A percentile compares a stretch with the other conserved stretches of the same genome.
Conservation (phyloP, 495 filamentous ascomycete genomes). For the Podospora bellae-mahoneyi region DNA sequence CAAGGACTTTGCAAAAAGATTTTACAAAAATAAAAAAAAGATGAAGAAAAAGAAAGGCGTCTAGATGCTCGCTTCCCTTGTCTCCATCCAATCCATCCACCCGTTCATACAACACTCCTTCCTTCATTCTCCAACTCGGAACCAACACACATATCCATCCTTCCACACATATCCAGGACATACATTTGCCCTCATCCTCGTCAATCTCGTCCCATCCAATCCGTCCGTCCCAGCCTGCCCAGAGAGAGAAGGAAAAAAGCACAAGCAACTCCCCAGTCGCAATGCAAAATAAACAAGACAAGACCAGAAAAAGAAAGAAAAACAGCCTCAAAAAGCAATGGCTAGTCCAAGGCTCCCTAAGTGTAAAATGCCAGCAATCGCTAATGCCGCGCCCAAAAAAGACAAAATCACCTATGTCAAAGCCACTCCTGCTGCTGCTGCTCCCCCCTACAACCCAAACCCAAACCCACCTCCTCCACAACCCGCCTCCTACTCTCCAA, state of each 20-base stretch:
- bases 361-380: background rate
- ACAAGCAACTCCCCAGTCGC: conserved; percentile 14
- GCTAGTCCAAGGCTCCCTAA: conserved; percentile 1
- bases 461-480: background rate
- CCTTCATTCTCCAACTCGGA: no score
- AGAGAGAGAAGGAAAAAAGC: background rate
- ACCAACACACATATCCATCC: no score
- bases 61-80: background rate
- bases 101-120: background rate
- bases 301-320: conserved; percentile 4
- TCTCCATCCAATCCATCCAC: background rate
- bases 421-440: background rate
- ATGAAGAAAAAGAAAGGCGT: background rate
- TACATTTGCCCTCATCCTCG: background rate
- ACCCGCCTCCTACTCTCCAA: conserved; percentile 39
- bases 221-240: background rate
- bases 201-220: background rate
- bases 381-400: background rate
- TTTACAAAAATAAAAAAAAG: background rate
- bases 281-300: conserved; percentile 12
- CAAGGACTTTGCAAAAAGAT: background rate
- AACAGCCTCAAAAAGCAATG: background rate
- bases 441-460: background rate
- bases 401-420: background rate
- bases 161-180: background rate